Conservation (phyloP, 1,284 basidiomycete genomes). For the Singerocomus rubriflavus region DNA sequence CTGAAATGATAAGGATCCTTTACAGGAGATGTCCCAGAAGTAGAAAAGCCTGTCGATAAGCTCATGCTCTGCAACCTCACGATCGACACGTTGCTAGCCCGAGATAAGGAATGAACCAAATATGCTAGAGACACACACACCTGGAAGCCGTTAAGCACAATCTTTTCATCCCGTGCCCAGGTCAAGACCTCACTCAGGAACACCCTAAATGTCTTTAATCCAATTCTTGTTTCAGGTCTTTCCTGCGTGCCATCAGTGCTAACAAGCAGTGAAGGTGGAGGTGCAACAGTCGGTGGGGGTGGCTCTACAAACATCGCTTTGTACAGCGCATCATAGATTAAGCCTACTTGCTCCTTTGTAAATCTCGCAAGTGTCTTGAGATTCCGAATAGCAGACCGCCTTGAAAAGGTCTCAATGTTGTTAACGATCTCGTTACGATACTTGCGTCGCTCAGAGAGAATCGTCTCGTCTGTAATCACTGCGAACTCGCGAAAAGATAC, state of each 20-base stretch:
- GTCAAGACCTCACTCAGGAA: conserved; percentile 93
- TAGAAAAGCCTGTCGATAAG: conserved; percentile 81
- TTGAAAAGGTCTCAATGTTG: conserved; percentile 94
- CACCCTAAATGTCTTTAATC: conserved; percentile 80
- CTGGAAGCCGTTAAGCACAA: conserved; percentile 90
- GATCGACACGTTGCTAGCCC: conserved; percentile 71
- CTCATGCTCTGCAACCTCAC: conserved; percentile 80
- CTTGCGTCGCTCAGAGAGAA: conserved; percentile 81
- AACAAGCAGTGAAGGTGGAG: conserved; percentile 50
- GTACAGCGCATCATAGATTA: conserved; percentile 90
- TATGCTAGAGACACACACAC: conserved; percentile 39
- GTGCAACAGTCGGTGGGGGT: conserved; percentile 49
- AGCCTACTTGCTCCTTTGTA: conserved; percentile 84
- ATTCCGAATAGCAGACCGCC: conserved; percentile 91
- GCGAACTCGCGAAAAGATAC: conserved; percentile 98
- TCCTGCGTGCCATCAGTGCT: conserved; percentile 63
- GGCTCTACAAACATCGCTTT: conserved; percentile 81
- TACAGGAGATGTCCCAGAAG: conserved; percentile 83
- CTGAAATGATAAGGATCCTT: conserved; percentile 84
- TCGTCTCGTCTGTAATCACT: conserved; percentile 94
- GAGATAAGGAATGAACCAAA: conserved; percentile 16
- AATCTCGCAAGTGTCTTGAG: conserved; percentile 82
- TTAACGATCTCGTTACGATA: conserved; percentile 91
- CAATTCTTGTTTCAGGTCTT: conserved; percentile 87
- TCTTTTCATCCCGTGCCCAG: conserved; percentile 95